A percentile compares a stretch with the other conserved stretches of the same genome.
phyloP scores from a whole-genome alignment of 805 yeast genomes.

The Tetrapisispora fleetii region DNA sequence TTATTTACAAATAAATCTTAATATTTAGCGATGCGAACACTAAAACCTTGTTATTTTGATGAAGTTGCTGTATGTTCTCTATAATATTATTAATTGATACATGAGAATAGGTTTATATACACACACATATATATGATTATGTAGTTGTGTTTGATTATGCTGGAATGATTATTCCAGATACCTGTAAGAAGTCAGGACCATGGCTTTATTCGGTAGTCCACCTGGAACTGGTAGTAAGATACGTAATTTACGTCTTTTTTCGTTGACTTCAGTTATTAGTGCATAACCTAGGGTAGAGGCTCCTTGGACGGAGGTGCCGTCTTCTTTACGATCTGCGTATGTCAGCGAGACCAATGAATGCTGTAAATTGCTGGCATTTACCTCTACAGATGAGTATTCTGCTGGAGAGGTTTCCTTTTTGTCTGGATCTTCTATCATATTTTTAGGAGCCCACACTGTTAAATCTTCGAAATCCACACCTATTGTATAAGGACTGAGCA shows the following conservation, averaged over 20 bases:
- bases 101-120: too few species aligned
- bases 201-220: slow-evolving; percentile 61
- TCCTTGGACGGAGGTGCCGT: slow-evolving; percentile 38
- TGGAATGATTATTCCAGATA: slow-evolving; percentile 55
- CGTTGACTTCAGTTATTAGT: slow-evolving; percentile 62
- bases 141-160: background rate
- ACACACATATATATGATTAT: too few species aligned
- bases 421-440: slow-evolving; percentile 20
- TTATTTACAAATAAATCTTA: too few species aligned
- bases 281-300: slow-evolving; percentile 72
- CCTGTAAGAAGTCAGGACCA: slow-evolving; percentile 68
- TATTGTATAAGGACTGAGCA: slow-evolving; percentile 77
- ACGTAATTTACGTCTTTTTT: slow-evolving; percentile 54
- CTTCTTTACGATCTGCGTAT: slow-evolving; percentile 39
- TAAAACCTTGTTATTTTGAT: too few species aligned
- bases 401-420: slow-evolving; percentile 7
- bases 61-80: too few species aligned
- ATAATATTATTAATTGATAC: too few species aligned
- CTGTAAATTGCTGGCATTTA: slow-evolving; percentile 48
- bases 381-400: slow-evolving; percentile 32
- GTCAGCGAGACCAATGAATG: slow-evolving; percentile 66
- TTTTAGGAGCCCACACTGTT: slow-evolving; percentile 48
- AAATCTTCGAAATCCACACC: slow-evolving; percentile 58
- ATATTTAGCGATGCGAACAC: too few species aligned
- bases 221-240: slow-evolving; percentile 85